Conservation (phyloP, 2,329 filamentous ascomycete genomes). For the Aspergillaceae sp. region DNA sequence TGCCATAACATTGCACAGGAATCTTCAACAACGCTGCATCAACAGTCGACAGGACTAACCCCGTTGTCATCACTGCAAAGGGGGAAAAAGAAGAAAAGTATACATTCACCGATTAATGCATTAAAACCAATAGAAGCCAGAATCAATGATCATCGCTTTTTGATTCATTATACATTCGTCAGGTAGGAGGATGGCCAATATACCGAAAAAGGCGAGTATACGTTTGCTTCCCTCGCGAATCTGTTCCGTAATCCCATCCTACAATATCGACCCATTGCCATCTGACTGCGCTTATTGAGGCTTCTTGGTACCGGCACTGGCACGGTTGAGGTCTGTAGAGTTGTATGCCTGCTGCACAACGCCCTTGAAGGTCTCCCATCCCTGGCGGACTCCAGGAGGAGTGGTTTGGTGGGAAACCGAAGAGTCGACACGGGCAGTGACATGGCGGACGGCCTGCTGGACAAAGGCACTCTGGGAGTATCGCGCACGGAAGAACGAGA, state of each 20-base stretch:
- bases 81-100: no score
- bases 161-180: background rate
- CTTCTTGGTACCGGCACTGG: constrained; percentile 42
- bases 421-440: constrained; percentile 69
- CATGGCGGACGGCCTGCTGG: constrained; percentile 66
- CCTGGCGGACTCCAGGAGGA: constrained; percentile 67
- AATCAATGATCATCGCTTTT: background rate
- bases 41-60: background rate
- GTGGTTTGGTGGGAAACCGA: constrained; percentile 78
- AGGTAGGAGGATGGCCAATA: background rate
- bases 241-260: background rate
- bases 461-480: constrained; percentile 87
- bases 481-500: constrained; percentile 82
- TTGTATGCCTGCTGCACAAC: constrained; percentile 65
- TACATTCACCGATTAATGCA: no score
- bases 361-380: constrained; percentile 73
- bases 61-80: background rate
- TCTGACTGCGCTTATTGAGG: constrained; percentile 32
- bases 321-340: constrained; percentile 65
- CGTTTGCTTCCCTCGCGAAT: background rate
- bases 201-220: background rate
- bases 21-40: background rate
- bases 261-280: background rate
- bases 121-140: no score
- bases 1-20: constrained; percentile 1